These are phyloP conservation scores for Russula sp. DNA, from an alignment of 768 basidiomycete species.

Conservation along the genomic window DNA sequence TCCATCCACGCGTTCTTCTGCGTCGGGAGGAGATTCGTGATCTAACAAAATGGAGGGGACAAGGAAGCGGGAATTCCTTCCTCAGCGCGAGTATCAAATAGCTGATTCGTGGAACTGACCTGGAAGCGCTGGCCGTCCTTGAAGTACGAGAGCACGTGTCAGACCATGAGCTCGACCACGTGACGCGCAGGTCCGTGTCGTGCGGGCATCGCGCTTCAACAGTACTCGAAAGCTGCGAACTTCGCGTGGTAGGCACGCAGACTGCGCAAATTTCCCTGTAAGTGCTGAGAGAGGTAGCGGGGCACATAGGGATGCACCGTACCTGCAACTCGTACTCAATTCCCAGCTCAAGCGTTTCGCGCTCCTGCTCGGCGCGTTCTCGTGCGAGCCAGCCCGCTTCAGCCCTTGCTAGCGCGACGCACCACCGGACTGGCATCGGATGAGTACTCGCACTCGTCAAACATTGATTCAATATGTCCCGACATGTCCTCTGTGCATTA, in stretches of 20 bases:
- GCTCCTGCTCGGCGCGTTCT: conserved; percentile 43
- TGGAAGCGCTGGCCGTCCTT: conserved; percentile 21
- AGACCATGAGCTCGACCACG: conserved; percentile 17
- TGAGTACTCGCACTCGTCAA: conserved; percentile 15
- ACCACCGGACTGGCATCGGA: conserved; percentile 13
- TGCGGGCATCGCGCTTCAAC: conserved; percentile 16
- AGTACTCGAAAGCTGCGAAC: conserved; percentile 21
- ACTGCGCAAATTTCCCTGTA: neutral
- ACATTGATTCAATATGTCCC: conserved; percentile 32
- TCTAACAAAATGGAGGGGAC: conserved; percentile 26
- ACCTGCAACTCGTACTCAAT: conserved; percentile 74
- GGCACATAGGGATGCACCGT: conserved; percentile 23
- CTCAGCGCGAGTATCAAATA: too few relatives aligned
- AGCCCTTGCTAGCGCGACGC: conserved; percentile 12
- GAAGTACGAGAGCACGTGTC: conserved; percentile 18
- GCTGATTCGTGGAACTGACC: neutral
- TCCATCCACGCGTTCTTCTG: conserved; percentile 58
- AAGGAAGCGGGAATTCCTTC: too few relatives aligned
- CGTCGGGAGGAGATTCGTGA: conserved; percentile 67
- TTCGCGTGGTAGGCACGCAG: conserved; percentile 21
- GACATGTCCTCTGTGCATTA: conserved; percentile 25
- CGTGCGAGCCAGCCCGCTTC: conserved; percentile 65
- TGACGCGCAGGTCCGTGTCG: conserved; percentile 11
- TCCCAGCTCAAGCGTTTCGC: conserved; percentile 47
- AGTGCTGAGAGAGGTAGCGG: neutral